Conservation (phyloP, 805 yeast genomes). For the Kuraishia molischiana region DNA sequence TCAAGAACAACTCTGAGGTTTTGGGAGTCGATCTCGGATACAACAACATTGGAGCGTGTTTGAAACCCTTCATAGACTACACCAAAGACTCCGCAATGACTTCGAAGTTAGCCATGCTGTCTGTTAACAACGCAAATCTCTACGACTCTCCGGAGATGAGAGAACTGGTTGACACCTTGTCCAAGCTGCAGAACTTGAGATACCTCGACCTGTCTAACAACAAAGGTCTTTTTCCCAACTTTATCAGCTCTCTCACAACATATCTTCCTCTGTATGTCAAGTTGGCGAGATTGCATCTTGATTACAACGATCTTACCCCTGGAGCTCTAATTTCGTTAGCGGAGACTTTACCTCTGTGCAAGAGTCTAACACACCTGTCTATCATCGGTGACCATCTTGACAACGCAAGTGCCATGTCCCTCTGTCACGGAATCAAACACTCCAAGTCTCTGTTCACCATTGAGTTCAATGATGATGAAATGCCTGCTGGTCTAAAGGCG, state of each 20-base stretch:
- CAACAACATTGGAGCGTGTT: constrained; percentile 47
- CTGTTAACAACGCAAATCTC: constrained; percentile 57
- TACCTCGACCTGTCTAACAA: constrained; percentile 73
- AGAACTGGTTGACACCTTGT: constrained; percentile 35
- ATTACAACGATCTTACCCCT: constrained; percentile 49
- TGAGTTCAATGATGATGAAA: constrained; percentile 53
- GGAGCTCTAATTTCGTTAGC: constrained; percentile 51
- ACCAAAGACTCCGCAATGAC: constrained; percentile 9
- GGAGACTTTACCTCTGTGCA: constrained; percentile 62
- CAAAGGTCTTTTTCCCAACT: constrained; percentile 54
- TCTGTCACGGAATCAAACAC: constrained; percentile 60
- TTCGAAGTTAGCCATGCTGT: constrained; percentile 33
- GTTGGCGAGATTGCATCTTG: constrained; percentile 61
- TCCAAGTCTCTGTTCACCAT: constrained; percentile 56
- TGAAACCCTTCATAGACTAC: constrained; percentile 28
- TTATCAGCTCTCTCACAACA: constrained; percentile 45
- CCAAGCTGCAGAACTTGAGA: constrained; percentile 48
- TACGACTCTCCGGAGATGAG: constrained; percentile 41
- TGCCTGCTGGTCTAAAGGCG: constrained; percentile 57
- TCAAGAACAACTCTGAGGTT: constrained; percentile 31
- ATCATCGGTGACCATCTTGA: constrained; percentile 55
- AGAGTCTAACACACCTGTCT: constrained; percentile 57
- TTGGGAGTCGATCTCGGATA: constrained; percentile 79
- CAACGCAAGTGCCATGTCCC: constrained; percentile 49
- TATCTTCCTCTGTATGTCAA: constrained; percentile 61